A percentile compares a stretch with the other conserved stretches of the same genome.
phyloP scores from a whole-genome alignment of 2,329 filamentous ascomycete genomes.

The Arthroderma sp. region DNA sequence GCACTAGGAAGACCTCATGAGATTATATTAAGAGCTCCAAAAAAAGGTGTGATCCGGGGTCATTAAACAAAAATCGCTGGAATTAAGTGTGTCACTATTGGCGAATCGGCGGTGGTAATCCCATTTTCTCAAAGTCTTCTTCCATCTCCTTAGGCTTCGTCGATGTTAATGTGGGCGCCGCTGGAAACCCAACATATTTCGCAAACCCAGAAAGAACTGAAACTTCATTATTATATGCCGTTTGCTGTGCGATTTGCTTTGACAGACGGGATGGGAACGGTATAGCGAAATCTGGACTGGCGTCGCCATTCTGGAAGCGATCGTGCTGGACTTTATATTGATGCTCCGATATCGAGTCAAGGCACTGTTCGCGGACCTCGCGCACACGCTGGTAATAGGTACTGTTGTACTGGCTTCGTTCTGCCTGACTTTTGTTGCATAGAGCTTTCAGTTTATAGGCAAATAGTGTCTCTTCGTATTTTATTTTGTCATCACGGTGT shows the following conservation, averaged over 20 bases:
- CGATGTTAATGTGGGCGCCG: constrained; percentile 70
- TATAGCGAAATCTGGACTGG: constrained; percentile 68
- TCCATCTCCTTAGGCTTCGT: constrained; percentile 63
- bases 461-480: constrained; percentile 59
- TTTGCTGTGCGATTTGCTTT: constrained; percentile 69
- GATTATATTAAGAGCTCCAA: too few species aligned
- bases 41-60: too few species aligned
- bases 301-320: constrained; percentile 62
- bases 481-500: constrained; percentile 65
- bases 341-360: constrained; percentile 71
- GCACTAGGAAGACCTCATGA: too few species aligned
- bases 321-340: constrained; percentile 91
- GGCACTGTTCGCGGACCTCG: constrained; percentile 64
- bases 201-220: constrained; percentile 80
- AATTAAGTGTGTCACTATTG: too few species aligned
- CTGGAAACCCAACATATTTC: constrained; percentile 92
- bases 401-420: constrained; percentile 72
- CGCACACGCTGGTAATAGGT: constrained; percentile 83
- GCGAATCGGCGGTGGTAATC: constrained; percentile 38
- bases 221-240: constrained; percentile 89
- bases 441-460: constrained; percentile 62
- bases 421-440: constrained; percentile 61
- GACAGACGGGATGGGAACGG: constrained; percentile 64
- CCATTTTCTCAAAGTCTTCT: constrained; percentile 78
- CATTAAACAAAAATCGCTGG: too few species aligned